Conservation (phyloP, 2,329 filamentous ascomycete genomes). For the Paecilomyces variotii region DNA sequence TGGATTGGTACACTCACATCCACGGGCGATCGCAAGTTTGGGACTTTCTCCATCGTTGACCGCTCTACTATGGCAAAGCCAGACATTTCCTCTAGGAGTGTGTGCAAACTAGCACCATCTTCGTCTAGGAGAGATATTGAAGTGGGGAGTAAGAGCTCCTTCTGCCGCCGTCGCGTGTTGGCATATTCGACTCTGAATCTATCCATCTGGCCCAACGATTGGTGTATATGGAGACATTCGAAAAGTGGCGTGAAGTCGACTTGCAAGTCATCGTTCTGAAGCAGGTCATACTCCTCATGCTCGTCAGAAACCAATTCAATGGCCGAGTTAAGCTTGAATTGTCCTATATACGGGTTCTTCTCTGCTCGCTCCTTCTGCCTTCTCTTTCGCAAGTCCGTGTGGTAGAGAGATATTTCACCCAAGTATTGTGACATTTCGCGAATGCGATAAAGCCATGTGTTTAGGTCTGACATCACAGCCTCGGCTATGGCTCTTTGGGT, state of each 20-base stretch:
- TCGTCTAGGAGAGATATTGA: constrained; percentile 71
- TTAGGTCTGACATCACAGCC: constrained; percentile 92
- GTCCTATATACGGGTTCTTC: constrained; percentile 62
- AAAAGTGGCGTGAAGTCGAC: constrained; percentile 93
- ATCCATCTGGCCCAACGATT: constrained; percentile 85
- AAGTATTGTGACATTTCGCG: constrained; percentile 93
- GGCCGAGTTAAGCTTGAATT: constrained; percentile 89
- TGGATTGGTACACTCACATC: constrained; percentile 54
- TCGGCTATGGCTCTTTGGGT: constrained; percentile 91
- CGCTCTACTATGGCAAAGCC: constrained; percentile 96
- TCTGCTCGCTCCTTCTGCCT: constrained; percentile 78
- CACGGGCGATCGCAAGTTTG: constrained; percentile 69
- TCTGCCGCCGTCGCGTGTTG: constrained; percentile 82
- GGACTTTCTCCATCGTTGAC: constrained; percentile 79
- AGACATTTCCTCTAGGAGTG: constrained; percentile 82
- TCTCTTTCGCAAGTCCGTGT: constrained; percentile 78
- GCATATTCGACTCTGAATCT: constrained; percentile 87
- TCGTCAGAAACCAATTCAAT: constrained; percentile 95
- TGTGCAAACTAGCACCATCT: constrained; percentile 79
- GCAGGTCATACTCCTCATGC: constrained; percentile 86
- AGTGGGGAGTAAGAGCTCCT: constrained; percentile 75
- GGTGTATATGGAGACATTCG: constrained; percentile 92
- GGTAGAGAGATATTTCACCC: constrained; percentile 92
- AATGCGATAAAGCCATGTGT: constrained; percentile 93
- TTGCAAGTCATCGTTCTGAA: constrained; percentile 90